Base-by-base conservation (phyloP, 176 grass and related monocot genomes). In the Rhynchospora tenuis region DNA sequence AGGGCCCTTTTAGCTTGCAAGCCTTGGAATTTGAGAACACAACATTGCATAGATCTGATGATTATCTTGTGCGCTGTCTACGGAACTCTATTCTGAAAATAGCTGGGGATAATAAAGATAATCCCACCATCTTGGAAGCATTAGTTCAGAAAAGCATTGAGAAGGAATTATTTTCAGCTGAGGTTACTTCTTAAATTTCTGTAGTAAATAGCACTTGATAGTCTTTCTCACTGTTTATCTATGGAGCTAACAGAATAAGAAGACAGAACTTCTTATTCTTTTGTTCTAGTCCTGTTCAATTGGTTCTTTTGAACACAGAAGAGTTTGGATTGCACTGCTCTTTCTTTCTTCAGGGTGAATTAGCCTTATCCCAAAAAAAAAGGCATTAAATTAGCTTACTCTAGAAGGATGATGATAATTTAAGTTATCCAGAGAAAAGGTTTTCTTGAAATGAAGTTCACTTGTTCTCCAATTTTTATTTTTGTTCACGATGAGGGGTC, bases 1-100 rank as follows among this genome's bases (percentile, higher is more conserved):
- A 98, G 92, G 95, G 95, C 64, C 90, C 95, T 87, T 90, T 94
- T 66, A 91, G 90, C 76, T 92, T 94, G 90, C 95, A 98, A 86
- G 85, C 89, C 57, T 72, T 91, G 70, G 85, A 84, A 52, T 87
- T 83, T 73, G 50, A 51, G 28, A 58, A 57, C 33, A 59, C 68
- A 82, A 26, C 46, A 23, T 82, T 52, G 44, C 51, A 82, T 43
- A 64, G 16, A 81, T 86, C 81, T 85, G 88, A 82, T 81, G 92
- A 97, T 54, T 85, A 85, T 59, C 92, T 92, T 88, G 71, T 77
- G 73, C 77, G 89, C 64, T 76, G 26, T 63, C 81, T 92, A 56
- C 79, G 82, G 26, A 47, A 90, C 72, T 88, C 88, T 90, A 90
- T 92, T 92, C 84, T 88, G 19, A 94, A 90, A 89, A 83, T 70